phyloP scores from a whole-genome alignment of 2,329 filamentous ascomycete genomes.

The Verticillium dahliae region DNA sequence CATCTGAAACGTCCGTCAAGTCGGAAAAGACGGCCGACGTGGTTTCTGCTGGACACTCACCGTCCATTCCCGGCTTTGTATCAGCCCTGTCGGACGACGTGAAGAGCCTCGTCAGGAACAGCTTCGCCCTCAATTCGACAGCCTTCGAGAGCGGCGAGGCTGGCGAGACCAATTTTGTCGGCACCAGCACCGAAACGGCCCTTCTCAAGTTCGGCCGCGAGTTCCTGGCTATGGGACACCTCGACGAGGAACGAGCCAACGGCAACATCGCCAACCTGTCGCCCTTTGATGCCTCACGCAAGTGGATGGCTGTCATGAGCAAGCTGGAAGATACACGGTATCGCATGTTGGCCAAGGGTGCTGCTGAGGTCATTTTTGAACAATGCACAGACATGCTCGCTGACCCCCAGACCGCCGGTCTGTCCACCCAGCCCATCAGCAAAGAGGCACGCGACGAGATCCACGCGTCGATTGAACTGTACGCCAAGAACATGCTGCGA shows the following conservation, averaged over 20 bases:
- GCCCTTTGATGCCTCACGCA: conserved; percentile 47
- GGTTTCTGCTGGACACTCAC: conserved; percentile 11
- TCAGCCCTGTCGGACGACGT: conserved; percentile 22
- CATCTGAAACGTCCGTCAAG: conserved; percentile 7
- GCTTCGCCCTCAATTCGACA: conserved; percentile 41
- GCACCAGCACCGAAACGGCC: conserved; percentile 50
- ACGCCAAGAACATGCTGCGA: conserved; percentile 60
- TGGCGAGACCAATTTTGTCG: conserved; percentile 33
- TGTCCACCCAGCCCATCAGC: conserved; percentile 19
- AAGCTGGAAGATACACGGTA: conserved; percentile 38
- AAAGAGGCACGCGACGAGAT: conserved; percentile 24
- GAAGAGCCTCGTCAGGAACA: conserved; percentile 29
- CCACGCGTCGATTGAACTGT: conserved; percentile 32
- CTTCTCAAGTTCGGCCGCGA: conserved; percentile 43
- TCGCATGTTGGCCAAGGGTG: conserved; percentile 49
- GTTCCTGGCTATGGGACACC: conserved; percentile 36
- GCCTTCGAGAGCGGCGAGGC: conserved; percentile 42
- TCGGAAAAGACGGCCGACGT: conserved; percentile 18
- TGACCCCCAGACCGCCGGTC: conserved; percentile 32
- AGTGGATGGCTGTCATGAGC: conserved; percentile 50
- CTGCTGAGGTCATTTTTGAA: conserved; percentile 47
- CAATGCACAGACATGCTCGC: conserved; percentile 33
- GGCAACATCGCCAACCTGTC: conserved; percentile 39
- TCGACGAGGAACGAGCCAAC: conserved; percentile 40
- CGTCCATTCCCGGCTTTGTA: conserved; percentile 8